Evolutionary conservation across 78 protist genomes (phyloP), one percentile per base, ranked within the genome.

Genomic region (Cavenderia fasciculata): DNA sequence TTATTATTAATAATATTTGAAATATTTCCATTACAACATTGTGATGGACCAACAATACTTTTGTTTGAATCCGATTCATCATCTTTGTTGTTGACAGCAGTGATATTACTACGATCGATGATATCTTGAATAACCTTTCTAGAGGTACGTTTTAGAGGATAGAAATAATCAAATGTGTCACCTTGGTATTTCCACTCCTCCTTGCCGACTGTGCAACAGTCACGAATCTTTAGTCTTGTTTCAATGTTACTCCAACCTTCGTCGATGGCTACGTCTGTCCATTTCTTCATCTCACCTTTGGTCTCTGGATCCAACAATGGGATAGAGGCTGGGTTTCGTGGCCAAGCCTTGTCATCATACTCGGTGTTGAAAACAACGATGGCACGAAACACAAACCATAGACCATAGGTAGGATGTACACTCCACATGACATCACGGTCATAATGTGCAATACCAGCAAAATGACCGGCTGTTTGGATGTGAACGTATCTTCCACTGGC

Each of bases 391-490:
- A 87, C 93, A 49, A 87, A 87, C 93, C 93, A 87, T 5, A 87
- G 56, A 8, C 93, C 93, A 51, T 87, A 87, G 27, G 21, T 41
- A 1, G 85, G 93, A 51, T 87, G 93, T 19, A 87, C 38, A 34
- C 69, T 34, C 93, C 93, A 87, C 87, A 87, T 76, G 3, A 76
- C 70, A n/a, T 87, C 93, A 16, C 51, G 43, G 46, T 87, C 93
- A 29, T 87, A 87, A 36, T 76, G 19, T 0, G 93, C 93, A 6
- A 76, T 63, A 51, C 93, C 93, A 21, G 85, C 77, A 27, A 74
- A 66, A 59, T 87, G 93, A 49, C 93, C 93, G 31, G 86, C 78
- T 33, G 93, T 87, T 38, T 87, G 93, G 36, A 87, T 87, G 59
- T 87, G 93, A 1, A 74, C 93, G 12, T 76, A 87, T 52, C 65